Conservation (phyloP, 345 rosid genomes). For the Mangifera indica region DNA sequence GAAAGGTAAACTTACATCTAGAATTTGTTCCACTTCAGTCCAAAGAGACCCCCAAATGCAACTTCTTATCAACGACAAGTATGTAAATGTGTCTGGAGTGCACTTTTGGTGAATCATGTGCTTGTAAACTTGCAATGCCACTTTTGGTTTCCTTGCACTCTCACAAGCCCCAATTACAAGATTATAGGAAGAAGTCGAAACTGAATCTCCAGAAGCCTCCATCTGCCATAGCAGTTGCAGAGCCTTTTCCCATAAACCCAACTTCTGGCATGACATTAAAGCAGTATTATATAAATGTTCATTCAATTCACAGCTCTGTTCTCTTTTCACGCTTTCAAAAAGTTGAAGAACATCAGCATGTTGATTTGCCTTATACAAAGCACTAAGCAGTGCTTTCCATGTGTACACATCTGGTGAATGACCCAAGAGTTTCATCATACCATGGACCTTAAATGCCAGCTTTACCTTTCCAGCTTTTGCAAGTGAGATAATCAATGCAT, state of each 20-base stretch:
- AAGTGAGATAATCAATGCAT: conserved; percentile 63
- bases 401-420: conserved; percentile 71
- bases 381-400: conserved; percentile 67
- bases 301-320: conserved; percentile 37
- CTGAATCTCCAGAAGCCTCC: conserved; percentile 52
- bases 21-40: conserved; percentile 60
- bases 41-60: conserved; percentile 86
- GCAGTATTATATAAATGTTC: conserved; percentile 58
- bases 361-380: conserved; percentile 55
- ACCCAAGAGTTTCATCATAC: conserved; percentile 46
- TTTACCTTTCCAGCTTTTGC: conserved; percentile 65
- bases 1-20: conserved; percentile 41
- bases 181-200: conserved; percentile 60
- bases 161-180: conserved; percentile 70
- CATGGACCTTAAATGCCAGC: conserved; percentile 56
- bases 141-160: conserved; percentile 60
- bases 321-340: conserved; percentile 53
- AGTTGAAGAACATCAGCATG: conserved; percentile 58
- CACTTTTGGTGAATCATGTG: conserved; percentile 60
- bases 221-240: conserved; percentile 72
- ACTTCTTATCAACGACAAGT: conserved; percentile 59
- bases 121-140: conserved; percentile 68
- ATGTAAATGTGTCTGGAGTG: conserved; percentile 62
- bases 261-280: conserved; percentile 71
- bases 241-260: conserved; percentile 74